Conservation (phyloP, 495 filamentous ascomycete species). For the Xylaria palmicola region DNA sequence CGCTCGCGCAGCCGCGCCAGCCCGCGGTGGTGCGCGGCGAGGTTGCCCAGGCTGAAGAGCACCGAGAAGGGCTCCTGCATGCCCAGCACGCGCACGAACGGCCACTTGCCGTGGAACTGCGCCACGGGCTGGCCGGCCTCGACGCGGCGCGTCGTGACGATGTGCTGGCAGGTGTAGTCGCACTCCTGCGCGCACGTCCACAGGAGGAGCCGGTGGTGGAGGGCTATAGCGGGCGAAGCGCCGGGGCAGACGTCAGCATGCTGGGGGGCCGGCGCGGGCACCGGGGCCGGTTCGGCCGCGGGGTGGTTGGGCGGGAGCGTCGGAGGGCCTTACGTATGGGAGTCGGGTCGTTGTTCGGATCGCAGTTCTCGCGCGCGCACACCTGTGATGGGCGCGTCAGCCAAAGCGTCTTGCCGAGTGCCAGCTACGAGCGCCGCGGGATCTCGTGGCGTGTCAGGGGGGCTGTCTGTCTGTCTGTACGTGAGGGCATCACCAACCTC, state of each 20-base stretch:
- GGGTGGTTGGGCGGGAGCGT: not conserved
- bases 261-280: not conserved
- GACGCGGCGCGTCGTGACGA: conserved; percentile 74
- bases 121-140: conserved; percentile 65
- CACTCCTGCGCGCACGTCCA: conserved; percentile 89
- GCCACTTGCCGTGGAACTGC: conserved; percentile 99
- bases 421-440: not conserved
- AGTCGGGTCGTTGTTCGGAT: conserved; percentile 42
- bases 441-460: too few species aligned
- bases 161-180: conserved; percentile 97
- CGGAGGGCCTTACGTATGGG: conserved; percentile 52
- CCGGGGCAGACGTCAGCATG: conserved; percentile 3
- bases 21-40: conserved; percentile 81
- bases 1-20: conserved; percentile 64
- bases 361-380: conserved; percentile 80
- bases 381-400: conserved; percentile 50
- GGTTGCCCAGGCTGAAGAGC: conserved; percentile 88
- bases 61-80: conserved; percentile 94
- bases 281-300: not conserved
- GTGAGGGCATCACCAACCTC: conserved; percentile 52
- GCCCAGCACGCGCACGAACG: conserved; percentile 83
- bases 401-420: not conserved
- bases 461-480: not conserved
- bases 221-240: conserved; percentile 39
- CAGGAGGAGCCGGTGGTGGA: conserved; percentile 68